Conservation (phyloP, 208 protist species). For the Naegleria lovaniensis region DNA sequence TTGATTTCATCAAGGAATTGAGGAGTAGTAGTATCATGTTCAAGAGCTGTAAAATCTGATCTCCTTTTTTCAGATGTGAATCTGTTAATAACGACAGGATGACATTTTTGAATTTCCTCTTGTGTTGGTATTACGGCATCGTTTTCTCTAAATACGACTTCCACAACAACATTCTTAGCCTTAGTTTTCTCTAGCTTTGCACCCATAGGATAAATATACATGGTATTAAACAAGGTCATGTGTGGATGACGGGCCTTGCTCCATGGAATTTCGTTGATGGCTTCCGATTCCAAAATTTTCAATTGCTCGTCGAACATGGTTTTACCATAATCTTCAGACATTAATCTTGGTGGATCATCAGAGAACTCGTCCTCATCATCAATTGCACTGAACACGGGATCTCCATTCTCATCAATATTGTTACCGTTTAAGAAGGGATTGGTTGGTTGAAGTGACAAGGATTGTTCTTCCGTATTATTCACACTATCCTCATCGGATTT, state of each 20-base stretch:
- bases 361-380: not conserved
- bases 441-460: not conserved
- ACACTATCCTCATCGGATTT: not conserved
- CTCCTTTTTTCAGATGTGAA: not conserved
- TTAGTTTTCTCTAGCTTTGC: not conserved
- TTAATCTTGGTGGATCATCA: not conserved
- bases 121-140: not conserved
- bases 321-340: not conserved
- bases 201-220: not conserved
- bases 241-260: not conserved
- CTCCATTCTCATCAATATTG: not conserved
- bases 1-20: slow-evolving; percentile 28
- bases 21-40: not conserved
- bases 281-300: not conserved
- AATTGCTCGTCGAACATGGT: not conserved
- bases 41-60: not conserved
- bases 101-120: not conserved
- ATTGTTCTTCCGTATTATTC: not conserved
- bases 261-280: not conserved
- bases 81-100: not conserved
- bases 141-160: not conserved
- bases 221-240: not conserved
- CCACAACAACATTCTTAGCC: not conserved
- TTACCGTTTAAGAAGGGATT: not conserved
- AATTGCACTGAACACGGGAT: not conserved